Evolutionary conservation across 2,329 filamentous ascomycete genomes (phyloP).

Genomic region (Harringtonia lauricola): DNA sequence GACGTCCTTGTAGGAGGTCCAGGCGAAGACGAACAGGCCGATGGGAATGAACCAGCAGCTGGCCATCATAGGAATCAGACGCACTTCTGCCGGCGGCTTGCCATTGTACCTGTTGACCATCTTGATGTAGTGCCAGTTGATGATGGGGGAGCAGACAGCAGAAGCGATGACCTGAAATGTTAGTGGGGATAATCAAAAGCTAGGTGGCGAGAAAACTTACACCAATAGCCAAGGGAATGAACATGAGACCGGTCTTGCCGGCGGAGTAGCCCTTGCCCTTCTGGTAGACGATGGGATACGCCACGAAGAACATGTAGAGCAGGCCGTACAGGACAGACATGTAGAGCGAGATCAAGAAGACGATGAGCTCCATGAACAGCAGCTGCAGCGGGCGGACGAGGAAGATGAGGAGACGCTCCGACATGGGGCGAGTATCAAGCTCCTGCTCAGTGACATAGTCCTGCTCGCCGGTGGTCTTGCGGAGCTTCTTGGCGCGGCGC

Average conservation of each 20-base stretch:
- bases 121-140: slow-evolving; percentile 73
- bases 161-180: slow-evolving; percentile 39
- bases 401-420: slow-evolving; percentile 62
- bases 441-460: slow-evolving; percentile 72
- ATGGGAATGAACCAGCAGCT: slow-evolving; percentile 61
- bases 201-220: neutral
- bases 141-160: slow-evolving; percentile 54
- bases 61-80: slow-evolving; percentile 74
- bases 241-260: slow-evolving; percentile 71
- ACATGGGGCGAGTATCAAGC: slow-evolving; percentile 58
- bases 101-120: slow-evolving; percentile 53
- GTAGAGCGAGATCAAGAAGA: slow-evolving; percentile 73
- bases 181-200: neutral
- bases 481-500: slow-evolving; percentile 57
- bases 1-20: slow-evolving; percentile 51
- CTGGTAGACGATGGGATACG: slow-evolving; percentile 61
- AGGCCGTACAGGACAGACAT: slow-evolving; percentile 73
- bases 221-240: slow-evolving; percentile 71
- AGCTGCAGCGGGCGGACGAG: slow-evolving; percentile 76
- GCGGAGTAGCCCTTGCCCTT: slow-evolving; percentile 69
- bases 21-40: slow-evolving; percentile 38
- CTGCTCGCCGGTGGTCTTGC: slow-evolving; percentile 54
- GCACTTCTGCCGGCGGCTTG: slow-evolving; percentile 63
- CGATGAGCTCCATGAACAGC: slow-evolving; percentile 73
- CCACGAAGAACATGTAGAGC: slow-evolving; percentile 68